phyloP scores from a whole-genome alignment of 345 rosid species.

The Lumnitzera racemosa region DNA sequence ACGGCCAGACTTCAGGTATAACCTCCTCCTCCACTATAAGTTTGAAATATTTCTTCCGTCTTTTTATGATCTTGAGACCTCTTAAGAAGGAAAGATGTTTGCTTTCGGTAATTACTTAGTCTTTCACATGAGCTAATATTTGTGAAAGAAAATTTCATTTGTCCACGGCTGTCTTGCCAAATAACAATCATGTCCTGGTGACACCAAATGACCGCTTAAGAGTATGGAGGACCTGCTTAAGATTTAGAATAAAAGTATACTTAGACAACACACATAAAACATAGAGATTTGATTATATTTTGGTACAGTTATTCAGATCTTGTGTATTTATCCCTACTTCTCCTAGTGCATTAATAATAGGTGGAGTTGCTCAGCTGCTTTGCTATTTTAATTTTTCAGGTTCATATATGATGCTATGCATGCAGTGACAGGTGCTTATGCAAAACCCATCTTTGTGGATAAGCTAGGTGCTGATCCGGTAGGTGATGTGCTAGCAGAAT shows the following conservation, averaged over 20 bases:
- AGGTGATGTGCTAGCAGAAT: conserved; percentile 13
- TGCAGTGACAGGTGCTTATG: conserved; percentile 96
- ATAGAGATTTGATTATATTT: too few relatives aligned
- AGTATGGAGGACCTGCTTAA: too few relatives aligned
- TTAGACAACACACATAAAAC: too few relatives aligned
- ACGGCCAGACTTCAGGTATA: conserved; percentile 68
- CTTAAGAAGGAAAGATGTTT: not conserved
- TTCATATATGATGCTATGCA: conserved; percentile 93
- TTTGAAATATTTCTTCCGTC: not conserved
- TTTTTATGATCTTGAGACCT: conserved; percentile 1
- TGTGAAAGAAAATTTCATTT: not conserved
- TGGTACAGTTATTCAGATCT: too few relatives aligned
- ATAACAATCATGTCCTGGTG: too few relatives aligned
- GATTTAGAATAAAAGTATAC: too few relatives aligned
- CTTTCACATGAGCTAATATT: too few relatives aligned
- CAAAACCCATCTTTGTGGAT: conserved; percentile 86
- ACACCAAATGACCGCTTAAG: too few relatives aligned
- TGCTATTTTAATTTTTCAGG: conserved; percentile 26
- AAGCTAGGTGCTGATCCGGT: conserved; percentile 69
- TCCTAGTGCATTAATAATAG: too few relatives aligned
- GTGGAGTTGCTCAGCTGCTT: conserved; percentile 1
- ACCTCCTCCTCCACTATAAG: conserved; percentile 4
- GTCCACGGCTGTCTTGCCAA: too few relatives aligned
- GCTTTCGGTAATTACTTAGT: not conserved
- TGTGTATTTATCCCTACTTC: not conserved